Evolutionary conservation across 2,329 filamentous ascomycete species (phyloP).

Genomic region (Clarireedia paspali): DNA sequence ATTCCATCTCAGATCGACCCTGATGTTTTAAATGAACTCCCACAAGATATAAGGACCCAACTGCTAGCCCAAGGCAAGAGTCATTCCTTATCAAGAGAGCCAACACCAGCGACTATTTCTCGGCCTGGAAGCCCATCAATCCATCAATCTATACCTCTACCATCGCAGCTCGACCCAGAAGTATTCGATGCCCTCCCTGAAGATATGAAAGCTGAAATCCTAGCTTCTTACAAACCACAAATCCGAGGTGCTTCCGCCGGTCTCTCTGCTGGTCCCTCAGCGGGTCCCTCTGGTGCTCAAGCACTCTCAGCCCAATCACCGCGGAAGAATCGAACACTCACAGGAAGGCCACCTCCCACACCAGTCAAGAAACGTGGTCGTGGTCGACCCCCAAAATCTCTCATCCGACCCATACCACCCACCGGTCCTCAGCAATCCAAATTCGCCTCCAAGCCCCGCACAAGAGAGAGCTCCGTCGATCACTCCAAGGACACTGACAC

Average conservation of each 20-base stretch:
- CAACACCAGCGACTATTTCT: slow-evolving; percentile 29
- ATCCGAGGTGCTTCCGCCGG: neutral
- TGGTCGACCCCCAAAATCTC: slow-evolving; percentile 33
- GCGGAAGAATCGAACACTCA: slow-evolving; percentile 42
- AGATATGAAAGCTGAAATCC: slow-evolving; percentile 76
- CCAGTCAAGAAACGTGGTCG: slow-evolving; percentile 58
- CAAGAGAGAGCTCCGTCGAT: slow-evolving; percentile 43
- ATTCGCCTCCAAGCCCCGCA: slow-evolving; percentile 9
- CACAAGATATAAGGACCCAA: slow-evolving; percentile 71
- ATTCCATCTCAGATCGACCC: slow-evolving; percentile 79
- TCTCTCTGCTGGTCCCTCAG: slow-evolving; percentile 13
- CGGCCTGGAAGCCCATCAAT: slow-evolving; percentile 19
- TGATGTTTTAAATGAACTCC: slow-evolving; percentile 74
- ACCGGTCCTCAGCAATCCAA: slow-evolving; percentile 7
- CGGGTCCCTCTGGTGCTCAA: slow-evolving; percentile 23
- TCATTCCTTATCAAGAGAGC: slow-evolving; percentile 20
- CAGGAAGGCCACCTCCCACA: slow-evolving; percentile 28
- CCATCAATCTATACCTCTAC: slow-evolving; percentile 22
- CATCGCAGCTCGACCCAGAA: slow-evolving; percentile 78
- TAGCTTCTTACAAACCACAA: slow-evolving; percentile 55
- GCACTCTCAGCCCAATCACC: slow-evolving; percentile 39
- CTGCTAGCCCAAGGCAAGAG: slow-evolving; percentile 52
- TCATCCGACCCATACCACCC: neutral
- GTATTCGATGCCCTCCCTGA: slow-evolving; percentile 77
- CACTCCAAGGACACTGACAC: slow-evolving; percentile 57